Percentiles rank a stretch among this genome's conserved stretches.
Conservation (phyloP, 1,284 basidiomycete genomes). For the Tilletia caries region DNA sequence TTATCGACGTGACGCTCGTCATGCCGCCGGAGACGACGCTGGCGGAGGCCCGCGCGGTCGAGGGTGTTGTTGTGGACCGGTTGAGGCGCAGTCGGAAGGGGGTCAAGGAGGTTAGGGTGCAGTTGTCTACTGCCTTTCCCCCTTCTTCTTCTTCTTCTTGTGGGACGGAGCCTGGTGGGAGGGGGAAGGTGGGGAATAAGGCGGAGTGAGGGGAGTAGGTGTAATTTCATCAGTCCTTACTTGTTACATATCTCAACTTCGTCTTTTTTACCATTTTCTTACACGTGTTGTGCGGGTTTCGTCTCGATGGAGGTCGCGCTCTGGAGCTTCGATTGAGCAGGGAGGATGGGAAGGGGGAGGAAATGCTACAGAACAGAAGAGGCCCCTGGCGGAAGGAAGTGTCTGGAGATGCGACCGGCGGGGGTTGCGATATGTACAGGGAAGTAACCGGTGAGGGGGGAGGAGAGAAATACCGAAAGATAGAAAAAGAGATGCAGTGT, state of each 20-base stretch:
- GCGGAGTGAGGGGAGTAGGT: background rate
- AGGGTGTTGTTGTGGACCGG: conserved; percentile 27
- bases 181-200: background rate
- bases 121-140: conserved; percentile 15
- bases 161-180: background rate
- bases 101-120: conserved; percentile 37
- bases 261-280: background rate
- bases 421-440: background rate
- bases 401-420: too few relatives aligned
- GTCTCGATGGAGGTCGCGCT: too few relatives aligned
- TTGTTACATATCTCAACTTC: background rate
- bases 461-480: too few relatives aligned
- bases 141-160: background rate
- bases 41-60: conserved; percentile 27
- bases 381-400: too few relatives aligned
- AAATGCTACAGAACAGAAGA: too few relatives aligned
- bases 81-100: conserved; percentile 28
- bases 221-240: background rate
- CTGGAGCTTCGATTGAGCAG: too few relatives aligned
- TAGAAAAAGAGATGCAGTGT: background rate
- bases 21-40: conserved; percentile 31
- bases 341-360: too few relatives aligned
- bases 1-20: conserved; percentile 42
- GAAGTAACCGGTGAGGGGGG: too few relatives aligned
- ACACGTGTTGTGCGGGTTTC: too few relatives aligned